Percentiles rank a stretch among this genome's conserved stretches.
phyloP scores from a whole-genome alignment of 768 basidiomycete species.

The Leccinum uliginosum region DNA sequence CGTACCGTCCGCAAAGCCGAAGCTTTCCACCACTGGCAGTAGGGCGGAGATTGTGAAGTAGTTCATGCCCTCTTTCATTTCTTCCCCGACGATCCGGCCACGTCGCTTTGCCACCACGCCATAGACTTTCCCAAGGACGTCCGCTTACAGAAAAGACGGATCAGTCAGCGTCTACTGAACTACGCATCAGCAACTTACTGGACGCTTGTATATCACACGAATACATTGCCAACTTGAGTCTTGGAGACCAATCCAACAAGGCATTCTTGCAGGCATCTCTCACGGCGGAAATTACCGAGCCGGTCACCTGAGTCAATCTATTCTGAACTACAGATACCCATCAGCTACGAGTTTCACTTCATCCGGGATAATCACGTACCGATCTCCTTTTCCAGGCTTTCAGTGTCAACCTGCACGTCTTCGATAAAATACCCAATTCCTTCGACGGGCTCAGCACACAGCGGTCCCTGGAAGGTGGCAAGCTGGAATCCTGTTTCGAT shows the following conservation, averaged over 20 bases:
- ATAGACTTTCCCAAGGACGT: slow-evolving; percentile 96
- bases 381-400: slow-evolving; percentile 59
- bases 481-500: slow-evolving; percentile 95
- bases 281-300: slow-evolving; percentile 84
- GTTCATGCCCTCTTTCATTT: slow-evolving; percentile 96
- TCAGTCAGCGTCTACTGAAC: slow-evolving; percentile 3
- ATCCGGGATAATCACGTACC: slow-evolving; percentile 39
- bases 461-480: slow-evolving; percentile 88
- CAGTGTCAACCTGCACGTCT: slow-evolving; percentile 56
- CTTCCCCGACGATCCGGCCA: slow-evolving; percentile 91
- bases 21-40: slow-evolving; percentile 94
- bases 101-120: slow-evolving; percentile 89
- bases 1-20: slow-evolving; percentile 95
- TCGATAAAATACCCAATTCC: slow-evolving; percentile 92
- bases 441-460: slow-evolving; percentile 93
- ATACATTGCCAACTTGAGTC: slow-evolving; percentile 98
- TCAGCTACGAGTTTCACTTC: slow-evolving; percentile 9
- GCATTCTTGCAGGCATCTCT: slow-evolving; percentile 89
- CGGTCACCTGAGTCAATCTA: slow-evolving; percentile 77
- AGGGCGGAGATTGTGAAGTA: slow-evolving; percentile 92
- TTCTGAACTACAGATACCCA: slow-evolving; percentile 57
- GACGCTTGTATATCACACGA: slow-evolving; percentile 98
- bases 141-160: slow-evolving; percentile 48
- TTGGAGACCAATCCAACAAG: slow-evolving; percentile 94
- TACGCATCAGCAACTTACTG: slow-evolving; percentile 49